Base-by-base conservation (phyloP, 2,329 filamentous ascomycete species). In the Metarhizium brunneum region DNA sequence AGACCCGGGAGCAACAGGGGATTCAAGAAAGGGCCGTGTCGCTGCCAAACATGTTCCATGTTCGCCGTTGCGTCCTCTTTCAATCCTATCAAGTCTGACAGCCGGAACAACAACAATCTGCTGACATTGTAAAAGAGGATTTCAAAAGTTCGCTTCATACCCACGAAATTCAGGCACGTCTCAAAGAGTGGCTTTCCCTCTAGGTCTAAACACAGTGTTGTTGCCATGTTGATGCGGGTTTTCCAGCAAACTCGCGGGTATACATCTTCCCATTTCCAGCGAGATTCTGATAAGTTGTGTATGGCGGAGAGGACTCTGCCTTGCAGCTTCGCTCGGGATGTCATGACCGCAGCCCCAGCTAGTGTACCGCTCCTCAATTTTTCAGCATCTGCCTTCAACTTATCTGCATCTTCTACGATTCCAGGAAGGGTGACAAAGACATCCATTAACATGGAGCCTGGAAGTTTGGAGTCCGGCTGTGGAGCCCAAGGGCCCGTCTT, bases 401-500 rank as follows among this genome's bases (percentile, higher is more conserved):
- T 45, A 36, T 56, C 50, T 4, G 43, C 38, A 18, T 52, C 54
- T 45, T 56, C 54, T n/a, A 56, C 45, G 30, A 56, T 56, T 35
- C 54, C 58, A 5, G 54, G 54, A 42, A 58, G 49, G 32, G 54
- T 50, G 16, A 55, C 57, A 29, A 59, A 59, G 11, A 56, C 49
- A 14, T 59, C 58, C 40, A 58, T 57, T 10, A 58, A 42, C 38
- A 56, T 18, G n/a, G 55, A 56, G 6, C 56, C 55, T 5, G 57
- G 35, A 3, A 54, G 53, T 25, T 50, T 52, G 18, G 50, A 52
- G 11, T 49, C 36, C 2, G 58, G 50, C 2, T 52, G 50, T 6
- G 40, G 52, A 18, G 48, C 50, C 43, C 53, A 57, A n/a, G 54
- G 53, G 2, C 38, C 36, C 6, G 8, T 30, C 13, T 59, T 58